Evolutionary conservation across 2,329 filamentous ascomycete genomes (phyloP).

Genomic region (Xylariaceae sp.): DNA sequence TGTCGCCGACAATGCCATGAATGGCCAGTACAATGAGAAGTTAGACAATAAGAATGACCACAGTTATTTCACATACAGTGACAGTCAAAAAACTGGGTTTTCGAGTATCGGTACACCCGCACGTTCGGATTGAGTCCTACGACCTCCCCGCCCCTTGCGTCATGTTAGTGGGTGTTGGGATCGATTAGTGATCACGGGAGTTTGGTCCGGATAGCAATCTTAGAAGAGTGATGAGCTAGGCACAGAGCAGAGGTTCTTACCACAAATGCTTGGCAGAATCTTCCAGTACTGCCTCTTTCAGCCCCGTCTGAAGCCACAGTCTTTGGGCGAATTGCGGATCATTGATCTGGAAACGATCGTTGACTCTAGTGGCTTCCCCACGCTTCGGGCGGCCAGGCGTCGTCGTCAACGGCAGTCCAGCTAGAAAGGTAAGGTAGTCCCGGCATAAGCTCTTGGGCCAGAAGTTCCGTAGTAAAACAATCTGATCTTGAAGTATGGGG

Average conservation of each 20-base stretch:
- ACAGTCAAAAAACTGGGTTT: constrained; percentile 89
- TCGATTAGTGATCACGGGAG: neutral
- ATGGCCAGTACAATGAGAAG: no score
- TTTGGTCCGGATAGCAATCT: neutral
- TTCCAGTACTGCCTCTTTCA: constrained; percentile 66
- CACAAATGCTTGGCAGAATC: constrained; percentile 52
- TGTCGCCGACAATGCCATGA: neutral
- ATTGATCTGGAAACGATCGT: constrained; percentile 85
- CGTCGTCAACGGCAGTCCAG: constrained; percentile 70
- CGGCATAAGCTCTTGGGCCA: constrained; percentile 78
- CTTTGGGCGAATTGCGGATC: constrained; percentile 76
- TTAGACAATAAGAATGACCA: no score
- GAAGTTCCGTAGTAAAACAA: constrained; percentile 75
- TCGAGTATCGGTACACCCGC: constrained; percentile 83
- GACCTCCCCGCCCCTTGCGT: constrained; percentile 77
- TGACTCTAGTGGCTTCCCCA: constrained; percentile 83
- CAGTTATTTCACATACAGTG: constrained; percentile 72
- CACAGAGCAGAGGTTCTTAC: constrained; percentile 43
- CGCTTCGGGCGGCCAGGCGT: constrained; percentile 81
- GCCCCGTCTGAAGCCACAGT: constrained; percentile 78
- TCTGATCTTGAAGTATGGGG: constrained; percentile 59
- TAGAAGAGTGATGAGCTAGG: no score
- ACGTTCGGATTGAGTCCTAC: constrained; percentile 90
- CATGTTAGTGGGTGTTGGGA: constrained; percentile 7
- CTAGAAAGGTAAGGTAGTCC: constrained; percentile 76